Evolutionary conservation across 2,329 filamentous ascomycete species (phyloP).

Genomic region (Claviceps arundinis): DNA sequence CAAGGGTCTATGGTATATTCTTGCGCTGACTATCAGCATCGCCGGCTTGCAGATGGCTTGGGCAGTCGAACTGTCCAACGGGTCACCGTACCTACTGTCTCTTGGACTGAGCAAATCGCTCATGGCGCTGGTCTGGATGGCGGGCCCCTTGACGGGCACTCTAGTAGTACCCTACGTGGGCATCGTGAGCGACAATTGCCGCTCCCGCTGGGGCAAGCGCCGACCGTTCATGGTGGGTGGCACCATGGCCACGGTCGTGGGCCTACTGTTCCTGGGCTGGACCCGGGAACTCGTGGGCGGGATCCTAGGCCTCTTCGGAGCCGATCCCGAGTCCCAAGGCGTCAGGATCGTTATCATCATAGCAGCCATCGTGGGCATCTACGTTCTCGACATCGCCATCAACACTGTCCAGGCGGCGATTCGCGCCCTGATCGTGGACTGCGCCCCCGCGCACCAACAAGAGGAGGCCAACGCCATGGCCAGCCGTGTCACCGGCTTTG

Average conservation of each 20-base stretch:
- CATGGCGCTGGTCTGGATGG: slow-evolving; percentile 76
- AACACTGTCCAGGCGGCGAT: slow-evolving; percentile 94
- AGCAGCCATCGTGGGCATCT: slow-evolving; percentile 74
- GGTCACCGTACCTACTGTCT: slow-evolving; percentile 71
- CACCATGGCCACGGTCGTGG: slow-evolving; percentile 50
- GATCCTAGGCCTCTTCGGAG: slow-evolving; percentile 57
- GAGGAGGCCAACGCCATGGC: slow-evolving; percentile 92
- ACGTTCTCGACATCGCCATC: slow-evolving; percentile 85
- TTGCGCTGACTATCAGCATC: slow-evolving; percentile 74
- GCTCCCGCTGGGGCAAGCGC: slow-evolving; percentile 60
- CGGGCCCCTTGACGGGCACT: slow-evolving; percentile 64
- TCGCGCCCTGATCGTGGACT: slow-evolving; percentile 86
- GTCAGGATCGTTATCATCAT: slow-evolving; percentile 58
- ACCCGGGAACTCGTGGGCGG: slow-evolving; percentile 58
- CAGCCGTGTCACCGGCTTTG: slow-evolving; percentile 70
- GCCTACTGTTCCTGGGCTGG: slow-evolving; percentile 61
- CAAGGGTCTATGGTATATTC: slow-evolving; percentile 75
- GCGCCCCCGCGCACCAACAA: slow-evolving; percentile 83
- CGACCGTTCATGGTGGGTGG: slow-evolving; percentile 72
- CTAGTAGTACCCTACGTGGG: slow-evolving; percentile 75
- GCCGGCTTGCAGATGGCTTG: slow-evolving; percentile 87
- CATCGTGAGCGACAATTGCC: slow-evolving; percentile 67
- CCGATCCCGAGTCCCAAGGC: slow-evolving; percentile 47
- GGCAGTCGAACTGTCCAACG: slow-evolving; percentile 90
- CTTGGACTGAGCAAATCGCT: slow-evolving; percentile 72